A percentile compares a stretch with the other conserved stretches of the same genome.
These are phyloP conservation scores for Sphagnum tenellum DNA, from an alignment of 225 moss, liverwort and hornwort species.

Conservation along the genomic window DNA sequence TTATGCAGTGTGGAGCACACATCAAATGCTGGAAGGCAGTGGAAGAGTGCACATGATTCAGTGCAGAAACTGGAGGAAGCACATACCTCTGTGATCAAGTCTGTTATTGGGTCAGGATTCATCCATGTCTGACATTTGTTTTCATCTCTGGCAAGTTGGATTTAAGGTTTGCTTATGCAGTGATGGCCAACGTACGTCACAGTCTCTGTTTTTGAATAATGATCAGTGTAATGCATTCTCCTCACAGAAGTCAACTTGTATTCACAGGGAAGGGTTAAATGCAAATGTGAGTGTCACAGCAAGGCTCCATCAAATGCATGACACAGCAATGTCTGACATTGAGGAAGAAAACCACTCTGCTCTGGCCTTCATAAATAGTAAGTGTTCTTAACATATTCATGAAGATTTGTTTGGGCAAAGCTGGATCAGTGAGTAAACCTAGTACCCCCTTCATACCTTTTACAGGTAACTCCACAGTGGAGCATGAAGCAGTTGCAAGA, in stretches of 20 bases:
- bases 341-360: constrained; percentile 21
- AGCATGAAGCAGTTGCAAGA: constrained; percentile 50
- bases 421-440: neutral
- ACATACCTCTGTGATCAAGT: constrained; percentile 37
- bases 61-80: constrained; percentile 43
- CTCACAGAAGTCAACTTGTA: neutral
- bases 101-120: constrained; percentile 54
- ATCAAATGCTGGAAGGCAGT: constrained; percentile 56
- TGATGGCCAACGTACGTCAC: no score
- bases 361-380: constrained; percentile 53
- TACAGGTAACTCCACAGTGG: constrained; percentile 43
- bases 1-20: constrained; percentile 46
- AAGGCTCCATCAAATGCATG: constrained; percentile 30
- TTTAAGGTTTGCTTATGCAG: no score
- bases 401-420: neutral
- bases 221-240: neutral
- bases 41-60: constrained; percentile 53
- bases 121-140: neutral
- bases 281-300: constrained; percentile 43
- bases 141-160: no score
- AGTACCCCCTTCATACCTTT: no score
- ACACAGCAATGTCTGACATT: constrained; percentile 34
- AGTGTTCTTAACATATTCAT: neutral
- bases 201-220: neutral
- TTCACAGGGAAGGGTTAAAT: constrained; percentile 68